Base-by-base conservation (phyloP, 371 early-diverging fungal species). In the Phascolomyces articulosus region DNA sequence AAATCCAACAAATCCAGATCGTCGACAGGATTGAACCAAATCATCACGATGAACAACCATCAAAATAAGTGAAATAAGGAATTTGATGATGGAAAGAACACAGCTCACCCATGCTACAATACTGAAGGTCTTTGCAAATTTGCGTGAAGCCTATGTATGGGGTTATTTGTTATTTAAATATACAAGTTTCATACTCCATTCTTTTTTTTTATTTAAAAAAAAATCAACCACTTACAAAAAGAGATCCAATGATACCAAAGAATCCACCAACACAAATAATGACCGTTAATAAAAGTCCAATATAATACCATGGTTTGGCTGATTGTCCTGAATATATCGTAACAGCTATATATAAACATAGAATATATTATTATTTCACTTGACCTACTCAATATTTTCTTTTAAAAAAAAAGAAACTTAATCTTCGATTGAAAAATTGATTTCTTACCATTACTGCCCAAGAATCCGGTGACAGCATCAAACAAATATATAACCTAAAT, bases 321-420 rank as follows among this genome's bases (percentile, higher is more conserved):
- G 74, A 63, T 53, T 82, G 82, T 48, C 82, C 75, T 31, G 82
- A 79, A 63, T 82, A 82, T 18, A 75, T 64, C 24, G 75, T 66
- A 40, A 74, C 72, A 23, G 79, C 82, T 82, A 67, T 40, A 59
- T 27, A 21, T 21, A 58, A 18, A 18, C 16, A 55, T 24, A 47
- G 15, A 47, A 26, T 44, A 27, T 24, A 54, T 20, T 62, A 15
- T 21, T 4, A 34, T 38, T 13, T 6, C 48, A 31, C 11, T 20
- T 23, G 31, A 6, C 27, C 11, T 34, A 34, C 11, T n/a, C n/a
- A n/a, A n/a, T n/a, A n/a, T n/a, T n/a, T n/a, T n/a, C n/a, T n/a
- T n/a, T n/a, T n/a, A n/a, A n/a, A n/a, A n/a, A n/a, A n/a, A n/a
- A n/a, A n/a, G n/a, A n/a, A n/a, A n/a, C n/a, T n/a, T n/a, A n/a